Evolutionary conservation across 2,329 filamentous ascomycete genomes (phyloP).

Genomic region (Xylaria sp.): DNA sequence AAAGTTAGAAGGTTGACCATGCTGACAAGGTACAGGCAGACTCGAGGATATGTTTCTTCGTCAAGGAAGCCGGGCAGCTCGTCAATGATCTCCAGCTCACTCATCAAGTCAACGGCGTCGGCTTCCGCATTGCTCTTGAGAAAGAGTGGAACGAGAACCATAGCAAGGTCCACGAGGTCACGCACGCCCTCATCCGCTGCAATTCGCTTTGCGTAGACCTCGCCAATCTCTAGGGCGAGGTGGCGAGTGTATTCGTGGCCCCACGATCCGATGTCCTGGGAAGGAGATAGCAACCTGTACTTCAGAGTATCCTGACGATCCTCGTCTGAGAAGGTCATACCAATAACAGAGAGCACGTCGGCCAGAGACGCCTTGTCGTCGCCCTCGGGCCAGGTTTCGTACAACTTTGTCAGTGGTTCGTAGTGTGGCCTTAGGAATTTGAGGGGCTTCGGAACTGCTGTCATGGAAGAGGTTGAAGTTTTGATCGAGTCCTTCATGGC

Average conservation of each 20-base stretch:
- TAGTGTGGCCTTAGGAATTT: conserved; percentile 99
- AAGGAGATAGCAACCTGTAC: conserved; percentile 87
- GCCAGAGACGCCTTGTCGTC: conserved; percentile 89
- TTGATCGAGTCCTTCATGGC: conserved; percentile 99
- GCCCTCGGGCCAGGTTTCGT: conserved; percentile 85
- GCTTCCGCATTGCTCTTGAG: conserved; percentile 97
- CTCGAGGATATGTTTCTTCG: conserved; percentile 89
- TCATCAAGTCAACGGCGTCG: conserved; percentile 95
- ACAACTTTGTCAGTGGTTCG: conserved; percentile 82
- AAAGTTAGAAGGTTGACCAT: conserved; percentile 98
- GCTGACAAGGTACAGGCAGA: conserved; percentile 97
- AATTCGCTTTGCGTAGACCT: conserved; percentile 88
- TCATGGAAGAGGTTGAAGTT: conserved; percentile 99
- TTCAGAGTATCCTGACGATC: conserved; percentile 95
- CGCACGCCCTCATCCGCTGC: conserved; percentile 82
- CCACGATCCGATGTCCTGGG: conserved; percentile 94
- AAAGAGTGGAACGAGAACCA: conserved; percentile 90
- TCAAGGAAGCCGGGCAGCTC: conserved; percentile 88
- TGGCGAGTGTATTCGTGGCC: conserved; percentile 98
- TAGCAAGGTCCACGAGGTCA: conserved; percentile 83
- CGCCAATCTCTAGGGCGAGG: conserved; percentile 91
- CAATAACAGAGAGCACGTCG: conserved; percentile 94
- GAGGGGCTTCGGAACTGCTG: conserved; percentile 94
- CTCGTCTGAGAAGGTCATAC: conserved; percentile 98
- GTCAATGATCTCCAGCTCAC: conserved; percentile 96